A percentile compares a stretch with the other conserved stretches of the same genome.
Conservation (phyloP, 2,329 filamentous ascomycete genomes). For the Cadophora sp. region DNA sequence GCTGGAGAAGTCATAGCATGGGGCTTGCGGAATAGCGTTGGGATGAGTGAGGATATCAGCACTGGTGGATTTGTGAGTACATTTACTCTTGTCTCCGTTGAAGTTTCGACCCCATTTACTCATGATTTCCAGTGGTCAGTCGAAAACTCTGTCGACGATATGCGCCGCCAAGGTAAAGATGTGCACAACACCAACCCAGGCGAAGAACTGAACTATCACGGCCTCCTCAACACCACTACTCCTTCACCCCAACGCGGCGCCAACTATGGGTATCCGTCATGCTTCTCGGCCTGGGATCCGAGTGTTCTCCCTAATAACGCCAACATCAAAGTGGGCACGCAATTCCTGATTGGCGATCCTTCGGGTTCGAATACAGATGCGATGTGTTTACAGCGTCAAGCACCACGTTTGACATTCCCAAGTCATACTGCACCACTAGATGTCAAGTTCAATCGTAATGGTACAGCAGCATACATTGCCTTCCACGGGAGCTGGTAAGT, state of each 20-base stretch:
- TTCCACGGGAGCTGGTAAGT: slow-evolving; percentile 36
- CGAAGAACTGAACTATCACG: slow-evolving; percentile 33
- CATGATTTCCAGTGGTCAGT: slow-evolving; percentile 24
- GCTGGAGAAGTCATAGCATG: slow-evolving; percentile 25
- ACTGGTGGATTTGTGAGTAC: slow-evolving; percentile 24
- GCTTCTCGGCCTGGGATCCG: slow-evolving; percentile 26
- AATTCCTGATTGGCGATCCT: slow-evolving; percentile 17
- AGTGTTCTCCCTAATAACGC: slow-evolving; percentile 11
- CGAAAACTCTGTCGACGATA: slow-evolving; percentile 28
- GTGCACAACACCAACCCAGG: slow-evolving; percentile 30
- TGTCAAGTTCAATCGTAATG: slow-evolving; percentile 29
- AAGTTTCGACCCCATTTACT: not conserved
- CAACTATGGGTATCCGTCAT: slow-evolving; percentile 32
- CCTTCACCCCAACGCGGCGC: slow-evolving; percentile 14
- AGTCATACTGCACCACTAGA: slow-evolving; percentile 31
- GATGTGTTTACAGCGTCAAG: slow-evolving; percentile 19
- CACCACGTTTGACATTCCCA: slow-evolving; percentile 26
- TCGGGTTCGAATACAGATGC: slow-evolving; percentile 18
- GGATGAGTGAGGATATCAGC: slow-evolving; percentile 20
- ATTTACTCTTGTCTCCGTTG: not conserved
- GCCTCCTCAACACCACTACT: slow-evolving; percentile 19
- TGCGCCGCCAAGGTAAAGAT: slow-evolving; percentile 20
- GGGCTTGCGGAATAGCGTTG: slow-evolving; percentile 30
- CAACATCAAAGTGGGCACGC: slow-evolving; percentile 20
- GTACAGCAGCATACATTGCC: slow-evolving; percentile 23